Evolutionary conservation across 2,329 filamentous ascomycete genomes (phyloP), one percentile per base, ranked within the genome.

Genomic region (Rosellinia necatrix): DNA sequence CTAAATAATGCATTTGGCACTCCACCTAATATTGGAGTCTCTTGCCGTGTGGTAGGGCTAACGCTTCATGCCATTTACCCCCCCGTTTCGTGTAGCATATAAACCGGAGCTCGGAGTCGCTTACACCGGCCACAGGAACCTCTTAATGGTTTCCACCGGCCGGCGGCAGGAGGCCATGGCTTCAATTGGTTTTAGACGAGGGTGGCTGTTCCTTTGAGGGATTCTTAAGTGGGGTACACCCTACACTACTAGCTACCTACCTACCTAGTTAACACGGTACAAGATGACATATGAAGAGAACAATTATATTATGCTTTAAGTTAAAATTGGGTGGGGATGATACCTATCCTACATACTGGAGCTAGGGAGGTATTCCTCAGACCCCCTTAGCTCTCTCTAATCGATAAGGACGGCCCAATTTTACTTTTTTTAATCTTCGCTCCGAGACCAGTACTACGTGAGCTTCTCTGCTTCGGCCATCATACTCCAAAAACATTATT

Each of bases 1-100:
- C 63, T 2, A 68, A 68, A 47, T 67, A 63, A 49, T 17, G 12
- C 13, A 41, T 27, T 9, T 30, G 44, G 12, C n/a, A 15, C n/a
- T 44, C n/a, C 3, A n/a, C 40, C 24, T 38, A n/a, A 42, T 12
- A n/a, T 22, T 35, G 30, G 15, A 30, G 12, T 19, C 22, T 13
- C 22, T 22, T n/a, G 24, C 21, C 13, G 8, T n/a, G 10, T 15
- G 13, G 10, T n/a, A 5, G 13, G 8, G 27, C 42, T 30, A 8
- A n/a, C 6, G 21, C 25, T 27, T 35, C 24, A n/a, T 35, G 17
- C 22, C 42, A 35, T 42, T 21, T 35, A 25, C 50, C 49, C 27
- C 19, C 30, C n/a, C n/a, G 17, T 53, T 49, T 3, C 4, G 3
- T 54, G 42, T 50, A 41, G 44, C 44, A 59, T 54, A 30, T 44